Conservation (phyloP, 306 rosid species). For the Quercus ilex region DNA sequence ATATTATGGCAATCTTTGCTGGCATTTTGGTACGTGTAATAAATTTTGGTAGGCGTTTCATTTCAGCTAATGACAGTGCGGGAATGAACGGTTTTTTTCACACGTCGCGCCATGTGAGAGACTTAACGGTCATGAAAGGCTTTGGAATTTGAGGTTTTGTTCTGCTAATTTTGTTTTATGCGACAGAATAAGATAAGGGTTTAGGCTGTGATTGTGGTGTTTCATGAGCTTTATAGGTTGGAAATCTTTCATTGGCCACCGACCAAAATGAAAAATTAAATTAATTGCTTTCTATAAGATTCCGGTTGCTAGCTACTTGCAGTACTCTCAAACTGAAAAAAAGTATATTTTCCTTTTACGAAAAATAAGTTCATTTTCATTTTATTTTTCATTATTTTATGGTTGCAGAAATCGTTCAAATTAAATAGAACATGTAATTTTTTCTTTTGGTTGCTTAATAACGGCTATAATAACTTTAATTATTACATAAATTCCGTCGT, state of each 20-base stretch:
- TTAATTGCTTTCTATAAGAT: too few species aligned
- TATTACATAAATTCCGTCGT: too few species aligned
- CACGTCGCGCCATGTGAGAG: constrained; percentile 32
- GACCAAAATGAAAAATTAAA: too few species aligned
- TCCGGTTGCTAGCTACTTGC: too few species aligned
- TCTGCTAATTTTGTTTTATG: neutral
- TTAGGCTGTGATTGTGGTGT: too few species aligned
- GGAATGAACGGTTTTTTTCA: neutral
- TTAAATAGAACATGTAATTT: neutral
- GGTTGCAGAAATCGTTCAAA: neutral
- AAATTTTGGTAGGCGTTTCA: constrained; percentile 9
- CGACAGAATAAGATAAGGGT: too few species aligned
- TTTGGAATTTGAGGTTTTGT: neutral
- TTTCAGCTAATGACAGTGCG: too few species aligned
- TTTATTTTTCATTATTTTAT: neutral
- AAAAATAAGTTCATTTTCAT: neutral
- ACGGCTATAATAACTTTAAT: too few species aligned
- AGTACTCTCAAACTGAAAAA: too few species aligned
- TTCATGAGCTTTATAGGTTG: too few species aligned
- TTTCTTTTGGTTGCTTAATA: neutral
- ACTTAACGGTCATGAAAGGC: constrained; percentile 22
- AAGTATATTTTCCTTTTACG: too few species aligned
- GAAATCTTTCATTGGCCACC: too few species aligned
- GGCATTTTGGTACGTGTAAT: neutral
- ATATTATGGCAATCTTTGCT: neutral